phyloP scores from a whole-genome alignment of 345 rosid genomes.

The Geranium brycei region DNA sequence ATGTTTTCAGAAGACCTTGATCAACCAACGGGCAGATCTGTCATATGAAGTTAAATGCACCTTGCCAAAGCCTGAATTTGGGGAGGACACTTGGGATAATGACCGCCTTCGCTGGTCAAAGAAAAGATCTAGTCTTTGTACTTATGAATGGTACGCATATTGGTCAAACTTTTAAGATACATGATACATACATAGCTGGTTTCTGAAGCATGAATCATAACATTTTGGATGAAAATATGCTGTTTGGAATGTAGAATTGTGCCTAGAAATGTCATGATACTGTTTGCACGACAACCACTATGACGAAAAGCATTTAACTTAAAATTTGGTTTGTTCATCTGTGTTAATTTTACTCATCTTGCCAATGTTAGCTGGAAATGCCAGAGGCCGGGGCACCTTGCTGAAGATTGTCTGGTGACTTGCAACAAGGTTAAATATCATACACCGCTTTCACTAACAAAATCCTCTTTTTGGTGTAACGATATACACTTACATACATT shows the following conservation, averaged over 20 bases:
- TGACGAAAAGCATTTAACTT: not conserved
- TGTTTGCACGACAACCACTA: not conserved
- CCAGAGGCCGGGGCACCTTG: constrained; percentile 61
- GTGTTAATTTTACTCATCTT: not conserved
- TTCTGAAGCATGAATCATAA: no score
- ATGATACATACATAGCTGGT: no score
- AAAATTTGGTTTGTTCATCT: no score
- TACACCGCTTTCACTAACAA: constrained; percentile 4
- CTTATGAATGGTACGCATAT: constrained; percentile 35
- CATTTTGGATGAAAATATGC: no score
- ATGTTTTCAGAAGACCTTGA: constrained; percentile 22
- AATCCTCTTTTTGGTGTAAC: not conserved
- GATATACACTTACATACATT: not conserved
- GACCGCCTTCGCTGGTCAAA: constrained; percentile 34
- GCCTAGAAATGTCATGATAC: no score
- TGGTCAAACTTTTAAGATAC: no score
- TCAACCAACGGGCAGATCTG: constrained; percentile 9
- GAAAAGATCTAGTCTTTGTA: constrained; percentile 47
- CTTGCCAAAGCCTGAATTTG: constrained; percentile 18
- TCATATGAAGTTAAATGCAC: constrained; percentile 15
- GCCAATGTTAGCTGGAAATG: constrained; percentile 42
- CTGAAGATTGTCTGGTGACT: constrained; percentile 47
- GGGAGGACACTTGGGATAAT: constrained; percentile 43
- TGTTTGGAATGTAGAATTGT: no score
- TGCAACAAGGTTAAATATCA: constrained; percentile 24